Percentiles rank a stretch among this genome's conserved stretches.
Conservation (phyloP, 108 stramenopile species). For the Skeletonema grethae region DNA sequence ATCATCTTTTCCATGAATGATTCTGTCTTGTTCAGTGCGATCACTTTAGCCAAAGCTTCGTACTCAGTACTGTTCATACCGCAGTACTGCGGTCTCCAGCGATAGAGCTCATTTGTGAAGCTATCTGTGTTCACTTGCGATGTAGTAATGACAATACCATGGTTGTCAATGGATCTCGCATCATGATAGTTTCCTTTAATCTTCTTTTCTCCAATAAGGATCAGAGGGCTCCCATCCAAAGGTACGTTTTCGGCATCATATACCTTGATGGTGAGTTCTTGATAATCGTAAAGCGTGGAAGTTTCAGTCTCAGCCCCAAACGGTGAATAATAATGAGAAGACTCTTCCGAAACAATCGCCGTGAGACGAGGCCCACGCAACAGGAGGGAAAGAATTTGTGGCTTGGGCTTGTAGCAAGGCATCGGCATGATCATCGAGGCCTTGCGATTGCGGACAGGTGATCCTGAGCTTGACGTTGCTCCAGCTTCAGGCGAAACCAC, state of each 20-base stretch:
- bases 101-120: conserved; percentile 34
- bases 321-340: conserved; percentile 2
- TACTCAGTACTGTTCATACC: conserved; percentile 44
- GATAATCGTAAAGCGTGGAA: conserved; percentile 19
- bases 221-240: conserved; percentile 43
- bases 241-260: conserved; percentile 45
- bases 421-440: not conserved
- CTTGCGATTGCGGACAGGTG: not conserved
- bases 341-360: conserved; percentile 44
- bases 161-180: conserved; percentile 33
- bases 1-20: conserved; percentile 37
- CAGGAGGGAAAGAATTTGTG: conserved; percentile 39
- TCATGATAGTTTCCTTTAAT: conserved; percentile 38
- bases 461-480: conserved; percentile 11
- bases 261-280: conserved; percentile 28
- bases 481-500: conserved; percentile 3
- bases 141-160: conserved; percentile 32
- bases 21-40: conserved; percentile 36
- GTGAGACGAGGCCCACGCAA: conserved; percentile 42
- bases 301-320: not conserved
- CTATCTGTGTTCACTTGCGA: conserved; percentile 33
- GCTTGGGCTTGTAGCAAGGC: conserved; percentile 52
- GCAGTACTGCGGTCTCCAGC: conserved; percentile 39
- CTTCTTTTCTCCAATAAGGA: conserved; percentile 36
- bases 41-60: conserved; percentile 35